Evolutionary conservation across 129 eudicot species (phyloP).

Genomic region (Tagetes patula): DNA sequence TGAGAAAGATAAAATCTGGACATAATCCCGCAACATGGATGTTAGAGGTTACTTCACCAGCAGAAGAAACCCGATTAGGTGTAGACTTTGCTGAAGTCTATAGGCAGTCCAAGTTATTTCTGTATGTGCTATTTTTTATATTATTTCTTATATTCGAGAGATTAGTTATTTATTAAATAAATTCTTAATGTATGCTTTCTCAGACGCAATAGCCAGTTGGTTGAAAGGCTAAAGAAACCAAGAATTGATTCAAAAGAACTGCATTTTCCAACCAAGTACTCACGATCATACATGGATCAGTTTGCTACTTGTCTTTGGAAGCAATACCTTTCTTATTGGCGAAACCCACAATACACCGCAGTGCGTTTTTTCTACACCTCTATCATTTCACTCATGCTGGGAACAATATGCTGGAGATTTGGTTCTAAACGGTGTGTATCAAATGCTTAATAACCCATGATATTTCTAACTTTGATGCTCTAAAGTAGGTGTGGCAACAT

Average conservation of each 20-base stretch:
- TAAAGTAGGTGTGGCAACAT: slow-evolving; percentile 10
- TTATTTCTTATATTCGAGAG: background rate
- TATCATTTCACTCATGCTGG: slow-evolving; percentile 93
- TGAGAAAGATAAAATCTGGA: slow-evolving; percentile 69
- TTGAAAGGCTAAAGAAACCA: slow-evolving; percentile 83
- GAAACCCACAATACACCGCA: slow-evolving; percentile 96
- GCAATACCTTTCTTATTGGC: slow-evolving; percentile 96
- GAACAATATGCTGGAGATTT: slow-evolving; percentile 92
- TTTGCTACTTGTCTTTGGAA: slow-evolving; percentile 89
- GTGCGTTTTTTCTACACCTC: slow-evolving; percentile 96
- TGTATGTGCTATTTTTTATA: slow-evolving; percentile 44
- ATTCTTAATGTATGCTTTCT: background rate
- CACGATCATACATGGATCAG: slow-evolving; percentile 63
- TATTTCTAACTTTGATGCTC: slow-evolving; percentile 10
- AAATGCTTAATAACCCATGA: slow-evolving; percentile 11
- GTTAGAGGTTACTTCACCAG: slow-evolving; percentile 84
- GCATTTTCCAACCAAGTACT: slow-evolving; percentile 79
- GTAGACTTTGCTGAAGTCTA: slow-evolving; percentile 91
- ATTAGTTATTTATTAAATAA: background rate
- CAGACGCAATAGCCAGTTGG: slow-evolving; percentile 76
- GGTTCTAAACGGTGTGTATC: slow-evolving; percentile 78
- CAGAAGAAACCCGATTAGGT: slow-evolving; percentile 79
- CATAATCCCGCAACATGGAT: slow-evolving; percentile 98
- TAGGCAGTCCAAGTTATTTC: slow-evolving; percentile 64
- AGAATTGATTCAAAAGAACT: slow-evolving; percentile 66